These are phyloP conservation scores for Quercus robur DNA, from an alignment of 306 rosid genomes.

Conservation along the genomic window DNA sequence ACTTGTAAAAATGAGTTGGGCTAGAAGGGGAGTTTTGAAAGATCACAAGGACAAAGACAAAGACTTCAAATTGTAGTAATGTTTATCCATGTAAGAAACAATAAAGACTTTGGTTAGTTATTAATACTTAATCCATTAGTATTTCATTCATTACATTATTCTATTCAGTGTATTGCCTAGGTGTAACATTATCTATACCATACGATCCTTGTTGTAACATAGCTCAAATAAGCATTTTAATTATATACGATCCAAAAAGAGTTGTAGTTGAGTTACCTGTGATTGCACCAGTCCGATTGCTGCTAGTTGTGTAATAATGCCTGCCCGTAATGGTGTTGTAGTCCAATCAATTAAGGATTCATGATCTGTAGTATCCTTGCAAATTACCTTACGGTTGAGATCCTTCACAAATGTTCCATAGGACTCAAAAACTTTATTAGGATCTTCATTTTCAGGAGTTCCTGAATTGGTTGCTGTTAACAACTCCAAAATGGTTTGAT, in stretches of 20 bases:
- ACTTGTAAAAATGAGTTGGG: neutral
- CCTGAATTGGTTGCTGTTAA: conserved; percentile 9
- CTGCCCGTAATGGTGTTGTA: conserved; percentile 15
- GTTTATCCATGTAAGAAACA: neutral
- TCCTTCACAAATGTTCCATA: conserved; percentile 34
- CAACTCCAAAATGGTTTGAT: conserved; percentile 26
- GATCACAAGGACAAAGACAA: neutral
- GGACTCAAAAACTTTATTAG: neutral
- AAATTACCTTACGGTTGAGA: conserved; percentile 21
- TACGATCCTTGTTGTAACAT: neutral
- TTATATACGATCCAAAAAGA: neutral
- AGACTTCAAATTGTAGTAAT: neutral
- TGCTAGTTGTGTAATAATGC: conserved; percentile 35
- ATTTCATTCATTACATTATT: neutral
- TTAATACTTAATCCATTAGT: neutral
- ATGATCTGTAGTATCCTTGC: neutral
- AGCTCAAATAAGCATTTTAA: neutral
- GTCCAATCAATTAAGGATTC: neutral
- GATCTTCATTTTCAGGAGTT: neutral
- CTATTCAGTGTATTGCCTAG: neutral
- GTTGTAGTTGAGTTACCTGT: conserved; percentile 32
- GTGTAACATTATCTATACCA: neutral
- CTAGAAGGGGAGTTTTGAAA: neutral
- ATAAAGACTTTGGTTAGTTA: neutral
- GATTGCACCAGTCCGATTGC: conserved; percentile 28